phyloP scores from a whole-genome alignment of 225 moss, liverwort and hornwort genomes.

The Bryum argenteum region DNA sequence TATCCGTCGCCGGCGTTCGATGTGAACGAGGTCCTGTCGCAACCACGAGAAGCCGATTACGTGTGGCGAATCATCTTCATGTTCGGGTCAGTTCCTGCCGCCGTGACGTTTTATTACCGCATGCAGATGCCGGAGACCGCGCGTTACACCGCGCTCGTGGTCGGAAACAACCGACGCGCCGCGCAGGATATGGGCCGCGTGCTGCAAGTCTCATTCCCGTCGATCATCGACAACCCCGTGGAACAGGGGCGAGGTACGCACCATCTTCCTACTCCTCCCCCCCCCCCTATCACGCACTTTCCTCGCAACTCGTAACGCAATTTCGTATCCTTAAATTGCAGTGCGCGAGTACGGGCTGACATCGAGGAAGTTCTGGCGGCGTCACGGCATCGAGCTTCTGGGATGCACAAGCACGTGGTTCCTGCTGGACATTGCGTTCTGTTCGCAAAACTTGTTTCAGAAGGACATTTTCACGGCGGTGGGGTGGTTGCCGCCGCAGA shows the following conservation, averaged over 20 bases:
- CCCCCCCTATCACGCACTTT: neutral
- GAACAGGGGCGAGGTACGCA: slow-evolving; percentile 27
- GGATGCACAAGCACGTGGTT: slow-evolving; percentile 54
- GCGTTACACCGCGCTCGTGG: slow-evolving; percentile 51
- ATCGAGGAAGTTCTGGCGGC: slow-evolving; percentile 35
- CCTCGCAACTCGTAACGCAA: no score
- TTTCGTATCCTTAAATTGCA: slow-evolving; percentile 24
- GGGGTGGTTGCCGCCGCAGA: slow-evolving; percentile 49
- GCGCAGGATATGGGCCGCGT: slow-evolving; percentile 56
- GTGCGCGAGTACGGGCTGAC: slow-evolving; percentile 47
- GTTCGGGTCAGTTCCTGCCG: slow-evolving; percentile 46
- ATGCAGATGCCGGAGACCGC: slow-evolving; percentile 63
- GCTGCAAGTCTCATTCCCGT: slow-evolving; percentile 42
- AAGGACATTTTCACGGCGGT: slow-evolving; percentile 51
- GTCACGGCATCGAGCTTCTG: slow-evolving; percentile 46
- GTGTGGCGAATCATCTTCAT: slow-evolving; percentile 58
- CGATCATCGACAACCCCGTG: slow-evolving; percentile 23
- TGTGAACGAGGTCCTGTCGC: slow-evolving; percentile 27
- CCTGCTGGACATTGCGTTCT: neutral
- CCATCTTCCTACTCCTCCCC: neutral
- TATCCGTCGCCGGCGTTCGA: slow-evolving; percentile 37
- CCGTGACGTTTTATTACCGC: slow-evolving; percentile 47
- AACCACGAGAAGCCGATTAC: slow-evolving; percentile 39
- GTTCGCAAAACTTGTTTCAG: slow-evolving; percentile 41
- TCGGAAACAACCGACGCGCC: slow-evolving; percentile 48